Evolutionary conservation across 768 basidiomycete genomes (phyloP).

Genomic region (Gloeopeniophorella convolvens): DNA sequence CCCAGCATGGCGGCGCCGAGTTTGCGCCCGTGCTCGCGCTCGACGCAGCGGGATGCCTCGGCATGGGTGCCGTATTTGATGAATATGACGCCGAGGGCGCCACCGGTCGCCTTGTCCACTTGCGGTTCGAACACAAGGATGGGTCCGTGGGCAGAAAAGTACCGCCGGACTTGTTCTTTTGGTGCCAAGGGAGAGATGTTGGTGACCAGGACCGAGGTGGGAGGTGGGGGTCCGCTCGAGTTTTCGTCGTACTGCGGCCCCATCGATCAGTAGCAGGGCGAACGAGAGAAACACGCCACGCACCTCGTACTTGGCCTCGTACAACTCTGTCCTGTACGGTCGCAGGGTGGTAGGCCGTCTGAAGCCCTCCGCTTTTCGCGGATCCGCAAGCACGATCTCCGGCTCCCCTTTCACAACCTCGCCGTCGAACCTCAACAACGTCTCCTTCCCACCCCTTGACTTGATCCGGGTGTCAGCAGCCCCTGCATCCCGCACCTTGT

Average conservation of each 20-base stretch:
- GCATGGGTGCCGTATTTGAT: constrained; percentile 60
- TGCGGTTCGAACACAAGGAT: constrained; percentile 68
- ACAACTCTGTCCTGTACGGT: constrained; percentile 35
- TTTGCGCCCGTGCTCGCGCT: constrained; percentile 59
- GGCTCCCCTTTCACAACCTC: constrained; percentile 42
- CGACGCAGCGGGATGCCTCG: constrained; percentile 62
- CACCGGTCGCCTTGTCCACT: constrained; percentile 74
- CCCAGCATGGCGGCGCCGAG: constrained; percentile 40
- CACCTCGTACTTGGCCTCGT: constrained; percentile 52
- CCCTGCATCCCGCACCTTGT: constrained; percentile 33
- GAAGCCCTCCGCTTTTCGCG: constrained; percentile 40
- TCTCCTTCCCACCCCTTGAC: constrained; percentile 59
- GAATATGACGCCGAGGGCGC: constrained; percentile 73
- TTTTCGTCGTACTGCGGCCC: constrained; percentile 61
- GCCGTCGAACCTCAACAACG: constrained; percentile 47
- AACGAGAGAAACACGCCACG: constrained; percentile 19
- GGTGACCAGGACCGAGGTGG: constrained; percentile 65
- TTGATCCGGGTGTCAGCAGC: constrained; percentile 39
- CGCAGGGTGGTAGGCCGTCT: constrained; percentile 25
- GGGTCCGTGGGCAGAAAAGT: constrained; percentile 57
- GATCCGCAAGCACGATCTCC: constrained; percentile 43
- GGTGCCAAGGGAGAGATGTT: constrained; percentile 69
- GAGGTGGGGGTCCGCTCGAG: constrained; percentile 67
- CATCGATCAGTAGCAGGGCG: constrained; percentile 5
- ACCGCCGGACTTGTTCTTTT: constrained; percentile 52